These are phyloP conservation scores for sweet orange (Citrus sinensis) DNA, from an alignment of 345 rosid genomes.

Conservation along the genomic window DVS_A1.0 CM039166.1:19055501-19056000, in stretches of 20 bases:
- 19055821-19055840: constrained; percentile 1
- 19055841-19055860: neutral
- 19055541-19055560: constrained; percentile 14
- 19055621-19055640: constrained; percentile 28
- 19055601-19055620: constrained; percentile 28
- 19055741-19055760: neutral
- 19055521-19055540: neutral
- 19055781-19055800: constrained; percentile 6
- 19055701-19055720: too few species aligned
- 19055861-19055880: neutral
- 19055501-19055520: constrained; percentile 8
- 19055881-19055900: constrained; percentile 19
- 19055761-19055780: neutral
- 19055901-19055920: constrained; percentile 1
- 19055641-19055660: constrained; percentile 18
- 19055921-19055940: neutral
- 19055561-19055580: constrained; percentile 29
- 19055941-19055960: neutral
- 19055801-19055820: constrained; percentile 10
- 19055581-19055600: constrained; percentile 27
- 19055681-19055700: neutral
- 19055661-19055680: constrained; percentile 28
- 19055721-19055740: too few species aligned
- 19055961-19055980: neutral
- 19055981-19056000: too few species aligned